Evolutionary conservation across 352 stramenopile species (phyloP), one percentile per base, ranked within the genome.

Genomic region (Globisporangium emineosum): DNA sequence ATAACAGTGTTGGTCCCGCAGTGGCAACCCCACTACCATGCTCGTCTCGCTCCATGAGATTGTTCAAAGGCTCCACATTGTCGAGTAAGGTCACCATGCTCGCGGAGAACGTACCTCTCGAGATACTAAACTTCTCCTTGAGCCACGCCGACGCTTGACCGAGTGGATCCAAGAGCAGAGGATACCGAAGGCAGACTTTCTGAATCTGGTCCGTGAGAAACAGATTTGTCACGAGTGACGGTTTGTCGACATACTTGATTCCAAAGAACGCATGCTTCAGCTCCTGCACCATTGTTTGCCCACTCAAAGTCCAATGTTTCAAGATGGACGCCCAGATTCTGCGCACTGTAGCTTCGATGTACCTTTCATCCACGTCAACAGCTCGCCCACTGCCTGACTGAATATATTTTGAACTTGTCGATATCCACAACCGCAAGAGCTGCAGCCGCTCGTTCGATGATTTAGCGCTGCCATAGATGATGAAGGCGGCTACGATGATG

Each of bases 131-230:
- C 5, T 57, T 49, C 10, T 77, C 58, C 42, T 77, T 82, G 32
- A 89, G 27, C 79, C 79, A 89, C 4, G 45, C 29, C 19, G 66
- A 57, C 9, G 65, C 76, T 10, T 61, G 61, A 27, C 63, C 60
- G 8, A 87, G 63, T n/a, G 82, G 79, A 33, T 91, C 82, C 0
- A 86, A 27, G 0, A 91, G 67, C 42, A 91, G 60, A 7, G 77
- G 71, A 25, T 79, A 79, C 62, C 78, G 76, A 17, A 75, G 71
- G 42, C 76, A 73, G 15, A 85, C 66, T 66, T 78, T 69, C 27
- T 78, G 69, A 17, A 67, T 60, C 43, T 88, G 77, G 37, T 86
- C 71, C 63, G 84, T 72, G 13, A 88, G 56, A 29, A 86, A 76
- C 47, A 91, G 62, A 50, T 73, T 86, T 10, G 73, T 70, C 3